phyloP scores from a whole-genome alignment of 768 basidiomycete genomes.

The Amanita pallidorosea region DNA sequence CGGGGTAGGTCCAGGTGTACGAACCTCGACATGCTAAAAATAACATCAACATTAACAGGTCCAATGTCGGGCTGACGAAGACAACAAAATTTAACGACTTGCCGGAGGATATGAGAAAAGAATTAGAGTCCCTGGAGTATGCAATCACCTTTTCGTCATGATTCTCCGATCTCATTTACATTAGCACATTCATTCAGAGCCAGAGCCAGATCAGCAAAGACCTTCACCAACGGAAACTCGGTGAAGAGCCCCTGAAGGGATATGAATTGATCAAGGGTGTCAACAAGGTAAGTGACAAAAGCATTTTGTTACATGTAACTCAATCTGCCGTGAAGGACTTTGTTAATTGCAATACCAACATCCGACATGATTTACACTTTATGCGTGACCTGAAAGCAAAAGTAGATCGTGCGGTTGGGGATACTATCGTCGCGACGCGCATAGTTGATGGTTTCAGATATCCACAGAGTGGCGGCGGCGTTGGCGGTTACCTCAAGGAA shows the following conservation, averaged over 20 bases:
- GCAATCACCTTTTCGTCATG: conserved; percentile 11
- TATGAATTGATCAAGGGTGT: conserved; percentile 57
- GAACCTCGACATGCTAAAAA: background rate
- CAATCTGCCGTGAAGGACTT: conserved; percentile 40
- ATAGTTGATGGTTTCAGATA: conserved; percentile 74
- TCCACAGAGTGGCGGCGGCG: conserved; percentile 50
- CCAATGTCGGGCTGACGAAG: conserved; percentile 14
- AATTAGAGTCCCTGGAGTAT: conserved; percentile 65
- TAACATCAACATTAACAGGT: background rate
- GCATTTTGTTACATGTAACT: conserved; percentile 1
- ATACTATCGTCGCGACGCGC: conserved; percentile 66
- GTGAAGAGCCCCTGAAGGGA: conserved; percentile 63
- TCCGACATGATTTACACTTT: conserved; percentile 55
- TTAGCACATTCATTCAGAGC: conserved; percentile 62
- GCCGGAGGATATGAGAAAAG: conserved; percentile 54
- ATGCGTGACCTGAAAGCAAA: conserved; percentile 65
- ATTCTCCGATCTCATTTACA: background rate
- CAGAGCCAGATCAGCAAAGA: conserved; percentile 75
- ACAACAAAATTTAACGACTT: conserved; percentile 78
- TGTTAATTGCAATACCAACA: conserved; percentile 45
- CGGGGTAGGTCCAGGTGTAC: background rate
- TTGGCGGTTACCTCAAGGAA: conserved; percentile 53
- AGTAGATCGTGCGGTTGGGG: conserved; percentile 70
- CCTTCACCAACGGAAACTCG: conserved; percentile 63
- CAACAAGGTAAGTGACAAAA: conserved; percentile 40